Base-by-base conservation (phyloP, 2,329 filamentous ascomycete species). In the Fonsecaea erecta region DNA sequence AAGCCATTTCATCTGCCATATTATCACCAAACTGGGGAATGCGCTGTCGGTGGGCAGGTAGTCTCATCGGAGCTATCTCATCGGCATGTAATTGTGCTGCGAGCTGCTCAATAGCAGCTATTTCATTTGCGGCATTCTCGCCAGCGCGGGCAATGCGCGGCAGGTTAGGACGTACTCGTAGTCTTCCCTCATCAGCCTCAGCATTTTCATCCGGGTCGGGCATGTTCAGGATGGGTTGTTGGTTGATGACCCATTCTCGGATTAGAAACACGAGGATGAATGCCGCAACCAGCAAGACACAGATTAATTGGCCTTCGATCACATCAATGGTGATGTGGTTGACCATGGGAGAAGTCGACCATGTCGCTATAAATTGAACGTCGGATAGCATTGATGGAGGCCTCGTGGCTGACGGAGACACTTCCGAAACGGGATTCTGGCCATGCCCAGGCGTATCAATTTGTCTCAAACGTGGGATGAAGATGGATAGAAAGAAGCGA, bases 251-350 rank as follows among this genome's bases (percentile, higher is more conserved):
- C 85, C 97, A 99, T 79, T 99, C 95, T 53, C 96, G 84, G 53
- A 99, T 97, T 3, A 99, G 80, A 71, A 99, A 99, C 48, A 99
- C 88, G n/a, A 99, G 81, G 65, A 99, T 97, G 77, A 98, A 99
- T 64, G 90, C 93, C 52, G 97, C 85, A 7, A 99, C 94, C 57
- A 98, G 92, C 11, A 96, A 80, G 5, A 97, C 81, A 0, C 94
- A 99, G 71, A 99, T 97, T 54, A 98, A 86, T 74, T 97, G 93
- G 3, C 95, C 95, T 79, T 99, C 95, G 2, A 97, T 81, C 0
- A 94, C 86, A 71, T 93, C 90, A 59, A 98, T 88, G 16, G 97
- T 79, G 58, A 90, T 84, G 54, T 89, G 87, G 76, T 98, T 98
- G 64, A 96, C 74, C 14, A 85, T 82, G 1, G 89, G 83, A 55